A percentile compares a stretch with the other conserved stretches of the same genome.
These are phyloP conservation scores for Hypomontagnella monticulosa DNA, from an alignment of 495 filamentous ascomycete genomes.

Conservation along the genomic window DNA sequence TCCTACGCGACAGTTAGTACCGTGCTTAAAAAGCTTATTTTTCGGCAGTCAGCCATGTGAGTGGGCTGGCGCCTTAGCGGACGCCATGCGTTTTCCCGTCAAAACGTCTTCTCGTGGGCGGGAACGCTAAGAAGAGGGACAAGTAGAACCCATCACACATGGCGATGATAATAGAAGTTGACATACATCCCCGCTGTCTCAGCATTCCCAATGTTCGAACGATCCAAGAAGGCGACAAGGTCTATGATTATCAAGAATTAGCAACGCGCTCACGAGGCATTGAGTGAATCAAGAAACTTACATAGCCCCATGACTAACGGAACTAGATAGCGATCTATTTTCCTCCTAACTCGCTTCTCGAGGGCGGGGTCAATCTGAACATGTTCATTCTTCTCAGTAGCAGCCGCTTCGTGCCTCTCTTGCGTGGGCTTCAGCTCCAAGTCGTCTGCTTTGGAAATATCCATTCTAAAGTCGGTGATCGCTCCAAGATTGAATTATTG, in stretches of 20 bases:
- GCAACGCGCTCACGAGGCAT: conserved; percentile 1
- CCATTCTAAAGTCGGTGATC: conserved; percentile 9
- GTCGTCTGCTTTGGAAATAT: conserved; percentile 16
- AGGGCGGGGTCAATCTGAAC: conserved; percentile 59
- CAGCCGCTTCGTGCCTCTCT: conserved; percentile 11
- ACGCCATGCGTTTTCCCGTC: not conserved
- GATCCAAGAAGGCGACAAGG: conserved; percentile 71
- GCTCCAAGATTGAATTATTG: not conserved
- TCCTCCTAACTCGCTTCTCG: conserved; percentile 66
- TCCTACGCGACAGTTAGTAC: conserved; percentile 22
- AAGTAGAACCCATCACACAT: not conserved
- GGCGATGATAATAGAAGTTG: not conserved
- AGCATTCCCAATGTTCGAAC: conserved; percentile 77
- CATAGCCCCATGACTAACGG: conserved; percentile 35
- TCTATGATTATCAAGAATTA: conserved; percentile 51
- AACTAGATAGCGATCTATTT: conserved; percentile 60
- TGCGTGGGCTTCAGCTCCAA: conserved; percentile 18
- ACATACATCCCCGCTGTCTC: conserved; percentile 60
- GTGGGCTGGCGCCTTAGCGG: not conserved
- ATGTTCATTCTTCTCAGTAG: not conserved
- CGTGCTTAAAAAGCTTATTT: not conserved
- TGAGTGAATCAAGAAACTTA: conserved; percentile 4
- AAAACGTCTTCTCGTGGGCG: not conserved
- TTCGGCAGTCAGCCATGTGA: not conserved
- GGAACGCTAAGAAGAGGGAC: not conserved